phyloP scores from a whole-genome alignment of 2,329 filamentous ascomycete species.

The Stachybotrys chartarum region DNA sequence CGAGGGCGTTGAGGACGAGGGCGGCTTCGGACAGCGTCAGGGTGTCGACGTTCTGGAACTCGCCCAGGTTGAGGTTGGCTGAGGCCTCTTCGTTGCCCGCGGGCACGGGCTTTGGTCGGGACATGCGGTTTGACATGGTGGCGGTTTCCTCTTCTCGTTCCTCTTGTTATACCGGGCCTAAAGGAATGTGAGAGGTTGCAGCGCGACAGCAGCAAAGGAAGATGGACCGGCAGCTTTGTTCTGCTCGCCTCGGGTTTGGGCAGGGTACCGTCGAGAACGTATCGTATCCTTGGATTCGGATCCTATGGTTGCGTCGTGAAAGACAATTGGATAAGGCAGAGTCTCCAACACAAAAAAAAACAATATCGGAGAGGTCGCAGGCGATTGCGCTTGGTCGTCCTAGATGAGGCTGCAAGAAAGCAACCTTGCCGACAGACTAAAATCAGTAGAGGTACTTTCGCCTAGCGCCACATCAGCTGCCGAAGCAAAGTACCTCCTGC shows the following conservation, averaged over 20 bases:
- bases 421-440: too few relatives aligned
- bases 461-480: too few relatives aligned
- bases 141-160: neutral
- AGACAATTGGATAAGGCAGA: neutral
- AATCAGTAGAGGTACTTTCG: too few relatives aligned
- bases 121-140: slow-evolving; percentile 31
- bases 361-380: neutral
- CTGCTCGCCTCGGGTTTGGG: neutral
- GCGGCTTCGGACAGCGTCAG: slow-evolving; percentile 88
- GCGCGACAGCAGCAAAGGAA: neutral
- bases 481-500: too few relatives aligned
- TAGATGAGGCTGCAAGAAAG: neutral
- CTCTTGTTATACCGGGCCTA: neutral
- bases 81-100: slow-evolving; percentile 85
- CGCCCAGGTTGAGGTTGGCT: slow-evolving; percentile 75
- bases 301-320: neutral
- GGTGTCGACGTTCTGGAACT: slow-evolving; percentile 87
- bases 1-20: slow-evolving; percentile 83
- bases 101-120: slow-evolving; percentile 60
- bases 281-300: neutral
- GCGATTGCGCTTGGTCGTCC: neutral
- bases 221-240: neutral
- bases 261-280: neutral
- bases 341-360: neutral
- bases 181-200: neutral